Conservation (phyloP, 2,329 filamentous ascomycete species). For the Aphanocladium album region DNA sequence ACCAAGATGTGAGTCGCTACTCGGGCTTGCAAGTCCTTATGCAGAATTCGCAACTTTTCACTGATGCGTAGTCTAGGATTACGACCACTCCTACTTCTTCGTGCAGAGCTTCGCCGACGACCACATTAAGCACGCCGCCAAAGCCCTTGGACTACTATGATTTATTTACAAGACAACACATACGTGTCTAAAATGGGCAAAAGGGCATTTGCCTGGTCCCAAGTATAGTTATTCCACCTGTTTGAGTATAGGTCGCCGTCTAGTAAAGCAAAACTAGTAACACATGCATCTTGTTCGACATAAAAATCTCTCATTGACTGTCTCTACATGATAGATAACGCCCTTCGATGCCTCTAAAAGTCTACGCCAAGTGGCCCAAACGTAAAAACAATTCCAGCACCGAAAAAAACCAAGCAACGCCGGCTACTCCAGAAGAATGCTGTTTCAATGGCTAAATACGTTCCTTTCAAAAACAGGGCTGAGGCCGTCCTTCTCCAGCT, state of each 20-base stretch:
- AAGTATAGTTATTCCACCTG: neutral
- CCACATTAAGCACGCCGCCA: slow-evolving; percentile 87
- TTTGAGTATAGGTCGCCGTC: neutral
- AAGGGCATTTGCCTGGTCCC: neutral
- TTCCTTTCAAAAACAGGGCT: slow-evolving; percentile 36
- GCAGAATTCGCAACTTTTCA: too few relatives aligned
- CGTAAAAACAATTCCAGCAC: neutral
- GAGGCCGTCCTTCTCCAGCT: slow-evolving; percentile 41
- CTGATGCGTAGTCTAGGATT: slow-evolving; percentile 48
- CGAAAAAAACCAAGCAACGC: neutral
- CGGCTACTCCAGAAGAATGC: neutral
- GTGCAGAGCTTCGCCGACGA: slow-evolving; percentile 87
- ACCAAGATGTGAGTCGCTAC: slow-evolving; percentile 59
- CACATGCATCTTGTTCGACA: neutral
- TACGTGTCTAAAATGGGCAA: neutral
- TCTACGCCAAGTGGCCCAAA: too few relatives aligned
- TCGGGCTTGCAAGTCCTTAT: too few relatives aligned
- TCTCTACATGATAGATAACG: neutral
- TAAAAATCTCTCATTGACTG: neutral
- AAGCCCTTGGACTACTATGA: slow-evolving; percentile 54
- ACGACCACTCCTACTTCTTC: slow-evolving; percentile 98
- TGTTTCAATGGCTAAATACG: slow-evolving; percentile 3
- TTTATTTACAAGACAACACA: neutral
- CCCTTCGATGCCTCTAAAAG: too few relatives aligned
- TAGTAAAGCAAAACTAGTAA: neutral